These are phyloP conservation scores for Heritiera fomes DNA, from an alignment of 345 rosid species.

Conservation along the genomic window DNA sequence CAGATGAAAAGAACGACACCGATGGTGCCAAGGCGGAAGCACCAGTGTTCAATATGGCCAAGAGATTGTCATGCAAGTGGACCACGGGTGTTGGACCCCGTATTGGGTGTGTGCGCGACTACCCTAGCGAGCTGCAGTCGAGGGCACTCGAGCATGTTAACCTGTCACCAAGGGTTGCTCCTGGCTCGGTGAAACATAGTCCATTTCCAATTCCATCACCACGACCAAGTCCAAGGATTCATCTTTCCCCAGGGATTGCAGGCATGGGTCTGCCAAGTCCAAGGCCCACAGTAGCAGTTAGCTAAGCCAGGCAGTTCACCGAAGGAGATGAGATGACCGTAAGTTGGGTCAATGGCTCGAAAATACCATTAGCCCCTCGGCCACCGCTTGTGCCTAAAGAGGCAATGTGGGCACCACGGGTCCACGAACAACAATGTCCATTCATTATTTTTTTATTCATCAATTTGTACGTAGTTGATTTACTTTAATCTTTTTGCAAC, in stretches of 20 bases:
- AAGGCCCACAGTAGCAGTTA: constrained; percentile 9
- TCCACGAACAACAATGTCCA: background rate
- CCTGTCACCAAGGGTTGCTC: constrained; percentile 66
- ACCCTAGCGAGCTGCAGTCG: constrained; percentile 63
- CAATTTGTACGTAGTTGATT: background rate
- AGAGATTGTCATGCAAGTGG: constrained; percentile 68
- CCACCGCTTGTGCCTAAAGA: constrained; percentile 11
- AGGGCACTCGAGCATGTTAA: constrained; percentile 83
- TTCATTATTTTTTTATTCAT: constrained; percentile 14
- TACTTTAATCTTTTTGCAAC: background rate
- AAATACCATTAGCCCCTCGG: background rate
- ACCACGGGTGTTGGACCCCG: constrained; percentile 75
- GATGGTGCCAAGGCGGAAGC: background rate
- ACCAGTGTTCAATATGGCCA: constrained; percentile 24
- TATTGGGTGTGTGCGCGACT: constrained; percentile 86
- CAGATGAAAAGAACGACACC: constrained; percentile 15
- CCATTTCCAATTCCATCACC: constrained; percentile 94
- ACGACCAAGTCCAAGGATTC: constrained; percentile 71
- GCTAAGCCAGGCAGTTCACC: constrained; percentile 10
- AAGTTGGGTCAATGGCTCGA: background rate
- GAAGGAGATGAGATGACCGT: background rate
- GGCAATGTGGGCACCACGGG: background rate
- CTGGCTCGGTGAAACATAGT: constrained; percentile 42
- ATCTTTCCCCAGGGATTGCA: constrained; percentile 73
- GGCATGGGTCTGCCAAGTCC: constrained; percentile 56